Percentiles rank a stretch among this genome's conserved stretches.
Evolutionary conservation across 148 eudicot genomes (phyloP).

Genomic region (Rhododendron molle): DNA sequence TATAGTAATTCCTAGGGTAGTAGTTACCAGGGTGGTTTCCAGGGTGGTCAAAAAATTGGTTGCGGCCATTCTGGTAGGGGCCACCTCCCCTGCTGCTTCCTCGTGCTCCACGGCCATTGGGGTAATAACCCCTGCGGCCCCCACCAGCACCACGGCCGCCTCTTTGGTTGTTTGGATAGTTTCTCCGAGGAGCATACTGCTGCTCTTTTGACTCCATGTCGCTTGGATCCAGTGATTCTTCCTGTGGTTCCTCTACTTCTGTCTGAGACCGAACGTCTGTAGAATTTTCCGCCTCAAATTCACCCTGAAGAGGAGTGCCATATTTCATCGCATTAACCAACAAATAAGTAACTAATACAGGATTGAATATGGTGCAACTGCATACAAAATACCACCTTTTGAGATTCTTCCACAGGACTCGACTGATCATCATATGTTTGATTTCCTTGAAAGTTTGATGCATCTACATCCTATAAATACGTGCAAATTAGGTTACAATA

Average conservation of each 20-base stretch:
- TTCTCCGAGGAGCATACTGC: slow-evolving; percentile 37
- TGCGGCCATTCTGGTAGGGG: slow-evolving; percentile 65
- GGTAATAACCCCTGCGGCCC: slow-evolving; percentile 56
- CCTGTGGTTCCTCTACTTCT: slow-evolving; percentile 28
- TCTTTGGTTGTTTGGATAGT: slow-evolving; percentile 39
- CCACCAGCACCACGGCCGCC: slow-evolving; percentile 65
- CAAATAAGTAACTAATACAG: neutral
- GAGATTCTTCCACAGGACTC: slow-evolving; percentile 42
- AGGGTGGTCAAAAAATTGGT: slow-evolving; percentile 53
- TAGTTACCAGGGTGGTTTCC: slow-evolving; percentile 49
- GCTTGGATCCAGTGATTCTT: slow-evolving; percentile 21
- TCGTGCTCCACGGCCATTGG: slow-evolving; percentile 80
- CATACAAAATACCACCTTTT: slow-evolving; percentile 33
- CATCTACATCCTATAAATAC: slow-evolving; percentile 40
- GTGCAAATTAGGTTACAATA: neutral
- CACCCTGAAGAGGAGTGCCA: slow-evolving; percentile 35
- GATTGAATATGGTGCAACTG: neutral
- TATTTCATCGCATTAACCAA: neutral
- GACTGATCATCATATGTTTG: slow-evolving; percentile 39
- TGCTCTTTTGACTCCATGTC: slow-evolving; percentile 37
- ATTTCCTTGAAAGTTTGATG: slow-evolving; percentile 39
- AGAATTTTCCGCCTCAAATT: slow-evolving; percentile 30
- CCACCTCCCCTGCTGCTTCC: slow-evolving; percentile 59
- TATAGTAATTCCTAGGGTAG: slow-evolving; percentile 47
- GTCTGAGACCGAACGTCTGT: slow-evolving; percentile 32